A percentile compares a stretch with the other conserved stretches of the same genome.
Evolutionary conservation across 2,329 filamentous ascomycete genomes (phyloP).

Genomic region (Fusarium haematococcum): DNA sequence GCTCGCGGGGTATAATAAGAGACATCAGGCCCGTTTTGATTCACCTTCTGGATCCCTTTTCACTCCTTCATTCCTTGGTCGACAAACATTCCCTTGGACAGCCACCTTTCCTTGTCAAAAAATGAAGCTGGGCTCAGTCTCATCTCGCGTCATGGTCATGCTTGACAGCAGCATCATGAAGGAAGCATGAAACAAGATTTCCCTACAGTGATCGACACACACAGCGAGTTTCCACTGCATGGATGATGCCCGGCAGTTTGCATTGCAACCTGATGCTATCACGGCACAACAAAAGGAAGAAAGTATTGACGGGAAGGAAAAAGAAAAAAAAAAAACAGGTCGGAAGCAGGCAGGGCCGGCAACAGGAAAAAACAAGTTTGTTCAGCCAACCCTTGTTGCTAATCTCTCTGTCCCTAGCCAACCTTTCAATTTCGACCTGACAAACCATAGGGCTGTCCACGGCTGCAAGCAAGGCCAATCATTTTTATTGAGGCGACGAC

Average conservation of each 20-base stretch:
- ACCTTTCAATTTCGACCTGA: neutral
- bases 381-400: neutral
- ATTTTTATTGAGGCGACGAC: neutral
- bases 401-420: neutral
- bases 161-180: neutral
- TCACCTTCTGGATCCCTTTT: neutral
- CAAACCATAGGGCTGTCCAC: neutral
- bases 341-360: neutral
- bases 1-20: slow-evolving; percentile 25
- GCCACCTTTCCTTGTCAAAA: neutral
- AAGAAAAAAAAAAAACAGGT: neutral
- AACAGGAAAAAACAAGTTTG: neutral
- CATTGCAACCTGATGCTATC: neutral
- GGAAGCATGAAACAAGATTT: neutral
- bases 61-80: neutral
- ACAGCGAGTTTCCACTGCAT: neutral
- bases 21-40: neutral
- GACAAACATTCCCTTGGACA: neutral
- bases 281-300: neutral
- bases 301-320: neutral
- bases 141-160: neutral
- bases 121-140: neutral
- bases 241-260: neutral
- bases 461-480: neutral
- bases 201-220: neutral